phyloP scores from a whole-genome alignment of 2,329 filamentous ascomycete species.

The Beauveria australis region DNA sequence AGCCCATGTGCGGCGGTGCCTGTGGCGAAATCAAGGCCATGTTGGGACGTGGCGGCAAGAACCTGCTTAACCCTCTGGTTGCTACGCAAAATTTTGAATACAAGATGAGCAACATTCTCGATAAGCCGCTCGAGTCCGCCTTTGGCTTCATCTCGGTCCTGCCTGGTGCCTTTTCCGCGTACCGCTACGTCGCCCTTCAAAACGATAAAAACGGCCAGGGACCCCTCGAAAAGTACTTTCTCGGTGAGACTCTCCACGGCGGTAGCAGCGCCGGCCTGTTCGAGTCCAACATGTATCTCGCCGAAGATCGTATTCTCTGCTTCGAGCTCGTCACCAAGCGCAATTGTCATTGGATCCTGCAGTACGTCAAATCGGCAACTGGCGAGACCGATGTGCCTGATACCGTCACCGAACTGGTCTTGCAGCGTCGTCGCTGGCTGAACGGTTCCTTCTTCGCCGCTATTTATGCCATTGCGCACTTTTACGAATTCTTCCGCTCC shows the following conservation, averaged over 20 bases:
- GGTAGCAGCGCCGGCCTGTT: slow-evolving; percentile 90
- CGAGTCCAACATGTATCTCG: slow-evolving; percentile 98
- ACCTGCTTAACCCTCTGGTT: slow-evolving; percentile 85
- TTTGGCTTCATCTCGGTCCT: slow-evolving; percentile 97
- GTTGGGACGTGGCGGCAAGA: slow-evolving; percentile 75
- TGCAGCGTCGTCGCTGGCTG: slow-evolving; percentile 92
- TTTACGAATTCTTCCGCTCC: slow-evolving; percentile 91
- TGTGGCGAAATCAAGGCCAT: slow-evolving; percentile 99
- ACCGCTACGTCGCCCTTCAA: slow-evolving; percentile 87
- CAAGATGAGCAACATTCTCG: slow-evolving; percentile 99
- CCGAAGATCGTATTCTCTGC: slow-evolving; percentile 96
- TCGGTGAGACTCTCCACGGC: slow-evolving; percentile 91
- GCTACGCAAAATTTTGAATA: slow-evolving; percentile 99
- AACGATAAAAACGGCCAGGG: slow-evolving; percentile 94
- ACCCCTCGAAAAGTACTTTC: slow-evolving; percentile 92
- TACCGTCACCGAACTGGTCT: slow-evolving; percentile 85
- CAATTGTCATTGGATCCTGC: slow-evolving; percentile 93
- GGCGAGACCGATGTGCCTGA: slow-evolving; percentile 97
- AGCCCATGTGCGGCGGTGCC: slow-evolving; percentile 94
- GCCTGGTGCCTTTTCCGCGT: slow-evolving; percentile 96
- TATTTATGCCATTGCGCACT: slow-evolving; percentile 89
- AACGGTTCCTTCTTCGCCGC: slow-evolving; percentile 98
- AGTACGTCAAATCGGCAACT: slow-evolving; percentile 95
- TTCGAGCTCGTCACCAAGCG: slow-evolving; percentile 97
- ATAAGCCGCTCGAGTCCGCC: slow-evolving; percentile 93